Evolutionary conservation across 2,329 filamentous ascomycete genomes (phyloP), one percentile per base, ranked within the genome.

Genomic region (Pezicula radicicola): DNA sequence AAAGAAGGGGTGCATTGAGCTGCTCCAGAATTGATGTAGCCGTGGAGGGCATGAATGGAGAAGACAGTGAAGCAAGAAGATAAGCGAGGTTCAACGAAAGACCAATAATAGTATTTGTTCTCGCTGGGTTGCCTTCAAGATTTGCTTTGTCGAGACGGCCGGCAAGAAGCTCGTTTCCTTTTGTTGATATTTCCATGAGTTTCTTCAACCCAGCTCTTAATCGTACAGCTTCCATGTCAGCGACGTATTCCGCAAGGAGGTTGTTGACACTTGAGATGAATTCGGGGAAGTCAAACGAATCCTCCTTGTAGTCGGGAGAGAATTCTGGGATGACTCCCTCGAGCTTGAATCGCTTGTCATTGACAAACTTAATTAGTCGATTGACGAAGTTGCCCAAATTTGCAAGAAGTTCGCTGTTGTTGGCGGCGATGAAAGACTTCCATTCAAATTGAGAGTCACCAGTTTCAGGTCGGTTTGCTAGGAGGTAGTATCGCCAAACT

Each of bases 401-500:
- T 58, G 85, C 79, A 28, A 89, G 76, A n/a, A 97, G 80, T 66
- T 94, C 89, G 65, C 88, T 91, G 76, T 97, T 96, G 78, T 96
- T 96, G 60, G 82, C 79, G 35, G 84, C 80, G 56, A 94, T 87
- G 71, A 96, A 95, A 43, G 86, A 80, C 52, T 81, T 82, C 91
- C 91, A 96, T 68, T 93, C 88, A 68, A 96, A 96, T 66, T 96
- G 89, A 0, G 90, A 88, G 66, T 97, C 92, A 48, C 87, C 83
- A 10, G 85, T 87, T 70, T 97, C 92, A 0, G 92, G 92, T 51
- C 92, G 83, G 68, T 89, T 87, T 42, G 91, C 88, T 36, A 96
- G 78, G 19, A 97, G 81, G 73, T 94, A 96, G 72, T 93, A 96
- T 60, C 92, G 80, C 90, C 91, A 97, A n/a, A 97, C 89, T 56